Conservation (phyloP, 257 asterid genomes). For the Nicotiana obtusifolia region DNA sequence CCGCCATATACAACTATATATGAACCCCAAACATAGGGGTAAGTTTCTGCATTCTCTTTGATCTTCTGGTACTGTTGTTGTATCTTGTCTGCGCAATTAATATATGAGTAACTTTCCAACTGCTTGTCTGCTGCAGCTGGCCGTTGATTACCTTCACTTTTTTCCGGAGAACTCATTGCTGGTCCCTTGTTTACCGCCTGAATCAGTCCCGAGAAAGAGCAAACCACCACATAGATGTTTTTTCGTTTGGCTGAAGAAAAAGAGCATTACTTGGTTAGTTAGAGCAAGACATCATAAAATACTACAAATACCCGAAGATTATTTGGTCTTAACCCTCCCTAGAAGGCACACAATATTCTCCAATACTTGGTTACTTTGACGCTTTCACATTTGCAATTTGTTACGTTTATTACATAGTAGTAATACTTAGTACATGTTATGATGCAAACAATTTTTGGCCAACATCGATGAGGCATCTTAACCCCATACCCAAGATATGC, state of each 20-base stretch:
- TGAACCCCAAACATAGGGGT: slow-evolving; percentile 91
- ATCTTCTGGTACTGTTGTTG: slow-evolving; percentile 36
- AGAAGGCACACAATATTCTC: neutral
- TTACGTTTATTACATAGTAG: neutral
- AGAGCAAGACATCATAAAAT: neutral
- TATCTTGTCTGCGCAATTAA: slow-evolving; percentile 37
- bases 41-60: slow-evolving; percentile 68
- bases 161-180: slow-evolving; percentile 35
- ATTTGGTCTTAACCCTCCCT: neutral
- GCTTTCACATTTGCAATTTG: neutral
- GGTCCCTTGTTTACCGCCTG: neutral
- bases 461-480: neutral
- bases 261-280: neutral
- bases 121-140: slow-evolving; percentile 24
- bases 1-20: slow-evolving; percentile 69
- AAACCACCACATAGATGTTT: neutral
- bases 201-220: neutral
- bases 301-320: neutral
- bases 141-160: slow-evolving; percentile 30
- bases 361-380: neutral
- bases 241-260: neutral
- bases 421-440: neutral
- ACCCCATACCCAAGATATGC: neutral
- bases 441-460: neutral
- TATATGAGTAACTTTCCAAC: slow-evolving; percentile 19